Base-by-base conservation (phyloP, 1,284 basidiomycete species). In the Mrakiaceae sp. region DNA sequence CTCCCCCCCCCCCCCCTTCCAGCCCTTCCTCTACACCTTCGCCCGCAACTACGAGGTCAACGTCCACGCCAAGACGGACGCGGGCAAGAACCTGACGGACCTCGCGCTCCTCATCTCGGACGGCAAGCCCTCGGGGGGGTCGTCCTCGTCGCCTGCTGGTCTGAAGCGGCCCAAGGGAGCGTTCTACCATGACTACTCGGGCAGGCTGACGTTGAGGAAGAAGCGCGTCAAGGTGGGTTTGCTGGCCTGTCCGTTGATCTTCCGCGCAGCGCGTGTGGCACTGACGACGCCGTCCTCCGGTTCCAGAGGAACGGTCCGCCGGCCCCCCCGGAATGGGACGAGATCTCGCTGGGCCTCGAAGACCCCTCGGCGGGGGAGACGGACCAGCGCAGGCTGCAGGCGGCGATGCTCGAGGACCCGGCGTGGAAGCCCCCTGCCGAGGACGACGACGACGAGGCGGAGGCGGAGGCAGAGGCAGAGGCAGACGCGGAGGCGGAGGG, bases 151-250 rank as follows among this genome's bases (percentile, higher is more conserved):
- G 9, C 3, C 5, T 3, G 47, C 43, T 40, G 67, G 50, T 67
- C 60, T 3, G 47, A 76, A 75, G 68, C 71, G 80, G 65, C 74
- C 74, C 48, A 84, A 83, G 70, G 89, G 87, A 14, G 90, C 85
- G 0, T 91, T 59, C 74, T 92, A 90, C 79, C 91, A 90, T 76
- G 86, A 86, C 71, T 88, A 93, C 66, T 85, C 87, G 73, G 83
- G 87, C 66, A 90, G 90, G 74, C 90, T 90, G 81, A 79, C 84
- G 27, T 78, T 94, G 58, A 89, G 90, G 76, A 92, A 91, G 79
- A 88, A 86, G 73, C 82, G 90, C 11, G 82, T 81, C 16, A 87
- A 86, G 74, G 89, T 90, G 69, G 74, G 84, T 74, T 40, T 53
- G n/a, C n/a, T 63, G 66, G 39, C 39, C 5, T 27, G 46, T 66